These are phyloP conservation scores for Metschnikowia gruessii DNA, from an alignment of 805 yeast species.

Conservation along the genomic window DNA sequence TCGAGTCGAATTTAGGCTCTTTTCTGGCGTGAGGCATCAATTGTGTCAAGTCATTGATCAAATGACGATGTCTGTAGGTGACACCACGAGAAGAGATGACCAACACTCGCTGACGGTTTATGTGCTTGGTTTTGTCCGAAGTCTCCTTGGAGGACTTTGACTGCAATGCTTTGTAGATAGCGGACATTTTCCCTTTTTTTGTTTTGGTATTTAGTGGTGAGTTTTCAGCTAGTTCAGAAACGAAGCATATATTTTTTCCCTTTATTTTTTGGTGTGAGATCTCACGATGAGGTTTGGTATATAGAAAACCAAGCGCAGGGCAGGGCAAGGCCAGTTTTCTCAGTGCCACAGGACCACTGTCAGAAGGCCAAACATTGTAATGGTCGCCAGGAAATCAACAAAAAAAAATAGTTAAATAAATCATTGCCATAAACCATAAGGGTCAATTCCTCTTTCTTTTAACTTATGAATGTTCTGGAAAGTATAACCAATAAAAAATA, in stretches of 20 bases:
- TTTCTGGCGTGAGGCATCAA: slow-evolving; percentile 93
- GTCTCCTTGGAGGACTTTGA: slow-evolving; percentile 46
- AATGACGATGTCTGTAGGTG: slow-evolving; percentile 91
- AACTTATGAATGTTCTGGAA: no score
- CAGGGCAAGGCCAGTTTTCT: not conserved
- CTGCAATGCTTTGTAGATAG: slow-evolving; percentile 46
- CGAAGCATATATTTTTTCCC: slow-evolving; percentile 1
- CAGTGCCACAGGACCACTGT: not conserved
- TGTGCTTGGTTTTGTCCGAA: slow-evolving; percentile 51
- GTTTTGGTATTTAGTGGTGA: not conserved
- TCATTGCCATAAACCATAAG: no score
- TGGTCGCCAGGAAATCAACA: no score
- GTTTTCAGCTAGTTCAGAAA: not conserved
- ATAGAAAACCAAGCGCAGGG: slow-evolving; percentile 8
- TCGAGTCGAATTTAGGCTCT: slow-evolving; percentile 93
- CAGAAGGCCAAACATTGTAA: no score
- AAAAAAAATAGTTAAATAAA: no score
- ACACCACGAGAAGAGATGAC: slow-evolving; percentile 93
- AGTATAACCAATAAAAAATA: no score
- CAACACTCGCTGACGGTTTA: slow-evolving; percentile 84
- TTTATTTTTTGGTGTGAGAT: slow-evolving; percentile 1
- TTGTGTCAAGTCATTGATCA: slow-evolving; percentile 73
- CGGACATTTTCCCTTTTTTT: slow-evolving; percentile 34
- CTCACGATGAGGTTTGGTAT: slow-evolving; percentile 18
- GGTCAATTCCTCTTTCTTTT: no score